Evolutionary conservation across 2,329 filamentous ascomycete genomes (phyloP).

Genomic region (Fusarium marasasianum): DNA sequence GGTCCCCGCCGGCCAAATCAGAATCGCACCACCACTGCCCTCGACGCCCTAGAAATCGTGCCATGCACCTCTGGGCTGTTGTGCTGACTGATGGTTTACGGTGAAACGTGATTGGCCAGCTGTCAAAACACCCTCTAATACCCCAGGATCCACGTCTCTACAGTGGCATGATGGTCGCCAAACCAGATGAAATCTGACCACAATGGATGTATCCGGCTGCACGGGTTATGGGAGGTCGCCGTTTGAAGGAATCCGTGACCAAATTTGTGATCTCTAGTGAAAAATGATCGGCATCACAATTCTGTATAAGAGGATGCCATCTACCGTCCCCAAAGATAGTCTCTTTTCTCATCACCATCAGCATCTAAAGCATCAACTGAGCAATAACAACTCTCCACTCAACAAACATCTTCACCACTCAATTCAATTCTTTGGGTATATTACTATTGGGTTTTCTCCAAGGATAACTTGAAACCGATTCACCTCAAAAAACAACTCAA

Average conservation of each 20-base stretch:
- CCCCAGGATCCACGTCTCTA: constrained; percentile 26
- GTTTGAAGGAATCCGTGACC: constrained; percentile 30
- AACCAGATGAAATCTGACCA: constrained; percentile 43
- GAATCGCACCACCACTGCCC: constrained; percentile 40
- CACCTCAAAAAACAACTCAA: constrained; percentile 10
- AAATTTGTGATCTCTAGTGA: constrained; percentile 21
- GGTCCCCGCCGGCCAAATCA: constrained; percentile 40
- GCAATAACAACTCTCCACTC: constrained; percentile 38
- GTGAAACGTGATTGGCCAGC: constrained; percentile 24
- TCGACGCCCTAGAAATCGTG: constrained; percentile 36
- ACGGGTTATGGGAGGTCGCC: constrained; percentile 39
- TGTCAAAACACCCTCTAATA: constrained; percentile 4
- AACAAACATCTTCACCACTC: constrained; percentile 30
- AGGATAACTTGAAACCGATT: constrained; percentile 9
- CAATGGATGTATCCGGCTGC: constrained; percentile 37
- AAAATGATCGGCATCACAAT: constrained; percentile 20
- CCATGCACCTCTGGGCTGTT: constrained; percentile 33
- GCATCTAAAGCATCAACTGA: constrained; percentile 30
- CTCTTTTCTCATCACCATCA: constrained; percentile 37
- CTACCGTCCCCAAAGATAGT: constrained; percentile 25
- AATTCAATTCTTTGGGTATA: constrained; percentile 16
- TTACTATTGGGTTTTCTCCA: constrained; percentile 14
- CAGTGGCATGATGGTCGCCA: constrained; percentile 41
- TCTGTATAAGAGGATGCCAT: constrained; percentile 40
- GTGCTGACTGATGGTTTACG: constrained; percentile 34